Conservation (phyloP, 2,329 filamentous ascomycete genomes). For the Aspergillus niger region DNA sequence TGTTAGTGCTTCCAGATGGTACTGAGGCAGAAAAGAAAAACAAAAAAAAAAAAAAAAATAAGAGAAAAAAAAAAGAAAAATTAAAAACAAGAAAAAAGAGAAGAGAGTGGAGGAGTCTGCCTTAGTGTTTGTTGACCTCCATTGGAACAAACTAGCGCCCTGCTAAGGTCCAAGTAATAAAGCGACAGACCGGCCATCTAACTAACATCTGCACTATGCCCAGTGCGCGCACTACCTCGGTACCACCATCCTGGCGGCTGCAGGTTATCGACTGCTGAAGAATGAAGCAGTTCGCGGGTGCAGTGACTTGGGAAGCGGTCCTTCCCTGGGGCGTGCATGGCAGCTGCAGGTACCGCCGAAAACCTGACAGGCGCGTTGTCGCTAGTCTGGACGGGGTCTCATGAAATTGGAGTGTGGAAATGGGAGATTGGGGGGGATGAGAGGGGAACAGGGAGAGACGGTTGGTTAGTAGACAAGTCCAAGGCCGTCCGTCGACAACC, state of each 20-base stretch:
- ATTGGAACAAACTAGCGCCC: not conserved
- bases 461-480: too few relatives aligned
- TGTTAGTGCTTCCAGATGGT: too few relatives aligned
- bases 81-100: too few relatives aligned
- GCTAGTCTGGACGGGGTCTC: not conserved
- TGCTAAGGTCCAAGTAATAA: not conserved
- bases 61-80: too few relatives aligned
- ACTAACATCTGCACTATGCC: not conserved
- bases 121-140: not conserved
- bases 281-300: slow-evolving; percentile 1
- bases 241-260: not conserved
- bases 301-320: not conserved
- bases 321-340: slow-evolving; percentile 16
- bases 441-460: not conserved
- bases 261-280: slow-evolving; percentile 2
- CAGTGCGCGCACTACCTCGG: not conserved
- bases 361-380: slow-evolving; percentile 3
- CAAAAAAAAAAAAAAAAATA: too few relatives aligned
- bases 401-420: not conserved
- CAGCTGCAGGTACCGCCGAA: slow-evolving; percentile 24
- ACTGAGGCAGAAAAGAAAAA: not conserved
- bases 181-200: not conserved
- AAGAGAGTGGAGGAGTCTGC: not conserved
- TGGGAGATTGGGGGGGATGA: not conserved
- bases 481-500: too few relatives aligned